Percentiles rank a stretch among this genome's conserved stretches.
Evolutionary conservation across 176 grass and related monocot genomes (phyloP).

Genomic region (Metroxylon sagu): DNA sequence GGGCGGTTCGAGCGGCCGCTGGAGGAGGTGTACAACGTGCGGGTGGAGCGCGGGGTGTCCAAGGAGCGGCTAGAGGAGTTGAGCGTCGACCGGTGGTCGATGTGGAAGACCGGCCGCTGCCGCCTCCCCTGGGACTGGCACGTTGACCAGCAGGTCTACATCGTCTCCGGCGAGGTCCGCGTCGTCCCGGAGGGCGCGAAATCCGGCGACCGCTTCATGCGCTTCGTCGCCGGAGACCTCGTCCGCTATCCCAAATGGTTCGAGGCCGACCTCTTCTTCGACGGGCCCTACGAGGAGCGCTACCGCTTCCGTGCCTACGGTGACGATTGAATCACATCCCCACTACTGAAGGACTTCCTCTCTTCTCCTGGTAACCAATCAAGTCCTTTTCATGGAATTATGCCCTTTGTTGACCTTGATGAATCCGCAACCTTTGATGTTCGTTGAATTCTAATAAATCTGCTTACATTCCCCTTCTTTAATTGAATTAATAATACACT

Average conservation of each 20-base stretch:
- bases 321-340: conserved; percentile 23
- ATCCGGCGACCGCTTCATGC: conserved; percentile 71
- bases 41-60: conserved; percentile 52
- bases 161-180: conserved; percentile 77
- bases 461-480: too few species aligned
- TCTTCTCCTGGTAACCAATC: too few species aligned
- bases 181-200: conserved; percentile 67
- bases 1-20: conserved; percentile 21
- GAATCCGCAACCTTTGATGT: too few species aligned
- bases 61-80: conserved; percentile 18
- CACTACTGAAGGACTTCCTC: too few species aligned
- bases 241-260: conserved; percentile 86
- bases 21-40: conserved; percentile 82
- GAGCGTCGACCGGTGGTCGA: conserved; percentile 34
- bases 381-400: too few species aligned
- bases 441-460: too few species aligned
- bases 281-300: conserved; percentile 83
- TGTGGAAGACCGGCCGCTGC: conserved; percentile 74
- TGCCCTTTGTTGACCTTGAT: too few species aligned
- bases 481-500: too few species aligned
- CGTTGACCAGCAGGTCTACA: conserved; percentile 86
- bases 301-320: conserved; percentile 79
- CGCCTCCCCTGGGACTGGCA: conserved; percentile 84
- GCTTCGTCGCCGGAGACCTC: conserved; percentile 81
- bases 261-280: conserved; percentile 87